Base-by-base conservation (phyloP, 2,329 filamentous ascomycete species). In the Aureobasidium sp. region DNA sequence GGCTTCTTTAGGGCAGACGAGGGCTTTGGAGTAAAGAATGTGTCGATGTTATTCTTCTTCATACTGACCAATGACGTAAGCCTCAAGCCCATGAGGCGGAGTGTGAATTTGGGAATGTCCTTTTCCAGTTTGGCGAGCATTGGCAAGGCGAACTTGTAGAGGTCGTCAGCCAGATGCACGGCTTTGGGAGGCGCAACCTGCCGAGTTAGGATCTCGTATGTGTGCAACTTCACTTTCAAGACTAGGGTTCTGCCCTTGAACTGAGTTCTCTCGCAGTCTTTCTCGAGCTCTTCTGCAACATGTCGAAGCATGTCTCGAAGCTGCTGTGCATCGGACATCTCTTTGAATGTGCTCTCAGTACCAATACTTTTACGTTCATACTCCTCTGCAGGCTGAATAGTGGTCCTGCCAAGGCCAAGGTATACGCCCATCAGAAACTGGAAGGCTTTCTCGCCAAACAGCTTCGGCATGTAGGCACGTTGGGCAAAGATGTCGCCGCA, bases 321-420 rank as follows among this genome's bases (percentile, higher is more conserved):
- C 55, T 84, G 79, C 0, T 71, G 68, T 12, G 84, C 80, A 50
- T 85, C 83, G 2, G 79, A 80, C 63, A 95, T 81, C 44, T 96
- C 90, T 34, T 79, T 75, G 62, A 98, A 98, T 0, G 91, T 97
- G 57, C 85, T 86, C 68, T 98, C 93, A 0, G 90, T 96, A 16
- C 93, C 91, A 1, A 97, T 86, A 59, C 88, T 94, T 67, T 97
- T 97, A 14, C 93, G 81, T 65, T 95, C 89, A 60, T 90, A 89
- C 54, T 91, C 89, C 62, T 94, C 90, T 0, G 87, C 86, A 0
- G 90, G 91, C 55, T 91, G 86, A 3, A 97, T 80, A 37, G 79
- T 81, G 0, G 91, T 97, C 27, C 90, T 78, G 1, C 93, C 93
- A 0, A 97, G 76, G 0, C 93, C 93, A 0, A 97, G 78, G 60